Conservation (phyloP, 495 filamentous ascomycete genomes). For the Hypoxylon crocopeplum region DNA sequence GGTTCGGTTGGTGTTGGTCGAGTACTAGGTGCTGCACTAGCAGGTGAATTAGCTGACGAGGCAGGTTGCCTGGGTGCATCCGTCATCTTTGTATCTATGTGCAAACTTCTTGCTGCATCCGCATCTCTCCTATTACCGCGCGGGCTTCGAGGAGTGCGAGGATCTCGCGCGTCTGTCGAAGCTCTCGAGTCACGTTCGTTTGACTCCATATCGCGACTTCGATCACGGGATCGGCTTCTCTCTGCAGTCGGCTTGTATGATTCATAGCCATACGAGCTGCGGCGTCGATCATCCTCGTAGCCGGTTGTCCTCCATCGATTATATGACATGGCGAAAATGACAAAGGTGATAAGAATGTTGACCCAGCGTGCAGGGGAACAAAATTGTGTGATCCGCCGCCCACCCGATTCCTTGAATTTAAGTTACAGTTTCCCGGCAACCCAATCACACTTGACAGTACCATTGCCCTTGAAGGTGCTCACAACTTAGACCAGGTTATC, state of each 20-base stretch:
- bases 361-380: neutral
- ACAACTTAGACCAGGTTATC: neutral
- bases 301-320: neutral
- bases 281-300: conserved; percentile 15
- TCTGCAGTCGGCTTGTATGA: conserved; percentile 5
- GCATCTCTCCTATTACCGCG: conserved; percentile 1
- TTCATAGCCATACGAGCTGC: neutral
- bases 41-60: conserved; percentile 19
- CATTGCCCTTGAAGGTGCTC: conserved; percentile 12
- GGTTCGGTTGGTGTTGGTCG: conserved; percentile 21
- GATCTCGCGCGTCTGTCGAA: conserved; percentile 1
- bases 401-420: conserved; percentile 8
- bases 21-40: conserved; percentile 9
- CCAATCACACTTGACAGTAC: conserved; percentile 6
- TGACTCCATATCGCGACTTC: neutral
- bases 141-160: conserved; percentile 9
- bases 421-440: conserved; percentile 13
- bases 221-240: conserved; percentile 10
- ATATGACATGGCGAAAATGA: conserved; percentile 6
- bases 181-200: conserved; percentile 19
- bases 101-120: conserved; percentile 2
- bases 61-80: conserved; percentile 3
- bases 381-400: neutral
- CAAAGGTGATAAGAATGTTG: neutral
- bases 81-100: conserved; percentile 16